Evolutionary conservation across 106 monocot species (phyloP).

Genomic region (Dactylorhiza incarnata): DNA sequence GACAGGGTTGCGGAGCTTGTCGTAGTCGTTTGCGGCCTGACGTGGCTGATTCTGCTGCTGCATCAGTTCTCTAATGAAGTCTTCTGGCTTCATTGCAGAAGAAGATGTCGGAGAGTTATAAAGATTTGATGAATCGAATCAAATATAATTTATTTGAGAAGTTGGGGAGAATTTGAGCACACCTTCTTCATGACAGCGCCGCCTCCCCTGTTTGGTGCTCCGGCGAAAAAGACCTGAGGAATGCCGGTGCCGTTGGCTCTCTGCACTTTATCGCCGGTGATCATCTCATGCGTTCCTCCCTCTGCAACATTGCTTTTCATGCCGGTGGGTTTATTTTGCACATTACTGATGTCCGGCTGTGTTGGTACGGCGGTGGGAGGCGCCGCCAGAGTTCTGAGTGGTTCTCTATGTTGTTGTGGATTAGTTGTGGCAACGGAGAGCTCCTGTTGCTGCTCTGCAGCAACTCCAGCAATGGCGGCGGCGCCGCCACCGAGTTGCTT

Average conservation of each 20-base stretch:
- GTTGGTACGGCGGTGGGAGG: background rate
- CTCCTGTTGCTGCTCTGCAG: background rate
- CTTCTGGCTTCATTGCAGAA: constrained; percentile 64
- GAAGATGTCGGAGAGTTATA: too few relatives aligned
- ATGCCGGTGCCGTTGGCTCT: constrained; percentile 37
- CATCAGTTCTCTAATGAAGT: constrained; percentile 15
- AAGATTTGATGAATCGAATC: too few relatives aligned
- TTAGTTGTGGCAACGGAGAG: background rate
- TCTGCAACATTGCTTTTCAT: background rate
- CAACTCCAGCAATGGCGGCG: background rate
- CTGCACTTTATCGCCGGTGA: background rate
- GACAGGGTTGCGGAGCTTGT: background rate
- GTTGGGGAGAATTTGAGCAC: too few relatives aligned
- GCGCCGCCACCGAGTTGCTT: constrained; percentile 13
- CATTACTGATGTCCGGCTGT: background rate
- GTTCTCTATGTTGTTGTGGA: background rate
- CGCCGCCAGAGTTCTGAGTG: background rate
- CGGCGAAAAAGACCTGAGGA: constrained; percentile 24
- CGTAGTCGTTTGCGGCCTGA: constrained; percentile 4
- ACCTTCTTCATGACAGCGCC: background rate
- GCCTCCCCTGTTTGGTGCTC: constrained; percentile 10
- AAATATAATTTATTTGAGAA: too few relatives aligned
- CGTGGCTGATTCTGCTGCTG: background rate
- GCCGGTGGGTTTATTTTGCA: background rate
- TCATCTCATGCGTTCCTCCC: background rate